A percentile compares a stretch with the other conserved stretches of the same genome.
Evolutionary conservation across 345 rosid species (phyloP).

Genomic region (Orychophragmus violaceus): DNA sequence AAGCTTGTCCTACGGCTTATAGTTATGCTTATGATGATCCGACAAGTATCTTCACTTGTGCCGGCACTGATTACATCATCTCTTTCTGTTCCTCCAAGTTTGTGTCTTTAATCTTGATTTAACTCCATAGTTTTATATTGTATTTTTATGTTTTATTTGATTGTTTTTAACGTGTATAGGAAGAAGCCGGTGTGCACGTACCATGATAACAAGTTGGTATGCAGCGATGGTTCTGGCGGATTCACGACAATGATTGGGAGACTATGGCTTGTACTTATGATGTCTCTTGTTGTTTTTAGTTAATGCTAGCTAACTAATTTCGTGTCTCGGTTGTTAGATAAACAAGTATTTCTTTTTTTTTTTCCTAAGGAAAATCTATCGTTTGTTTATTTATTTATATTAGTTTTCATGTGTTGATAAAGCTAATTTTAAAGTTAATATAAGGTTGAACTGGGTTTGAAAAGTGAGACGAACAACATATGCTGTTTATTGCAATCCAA

Average conservation of each 20-base stretch:
- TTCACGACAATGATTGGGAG: slow-evolving; percentile 28
- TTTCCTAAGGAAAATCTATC: not conserved
- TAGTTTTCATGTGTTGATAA: not conserved
- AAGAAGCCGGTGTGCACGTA: slow-evolving; percentile 59
- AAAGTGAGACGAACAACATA: not conserved
- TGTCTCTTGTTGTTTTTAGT: slow-evolving; percentile 13
- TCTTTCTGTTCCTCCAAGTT: slow-evolving; percentile 64
- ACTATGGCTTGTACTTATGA: slow-evolving; percentile 32
- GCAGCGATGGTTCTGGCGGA: slow-evolving; percentile 46
- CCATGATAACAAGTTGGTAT: slow-evolving; percentile 53
- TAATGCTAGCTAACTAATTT: slow-evolving; percentile 1
- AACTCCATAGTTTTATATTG: too few relatives aligned
- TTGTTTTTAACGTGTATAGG: slow-evolving; percentile 29
- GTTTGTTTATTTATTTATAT: not conserved
- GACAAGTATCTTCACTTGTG: slow-evolving; percentile 62
- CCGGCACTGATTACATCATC: slow-evolving; percentile 59
- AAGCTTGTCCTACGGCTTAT: slow-evolving; percentile 74
- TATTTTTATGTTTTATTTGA: not conserved
- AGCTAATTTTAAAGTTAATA: not conserved
- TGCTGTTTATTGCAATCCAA: not conserved
- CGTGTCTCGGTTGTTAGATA: not conserved
- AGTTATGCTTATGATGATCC: slow-evolving; percentile 94
- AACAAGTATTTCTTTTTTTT: not conserved
- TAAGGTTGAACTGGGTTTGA: not conserved
- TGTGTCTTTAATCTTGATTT: not conserved